Evolutionary conservation across 768 basidiomycete genomes (phyloP), one percentile per base, ranked within the genome.

Genomic region (Pleurotus citrinopileatus): DNA sequence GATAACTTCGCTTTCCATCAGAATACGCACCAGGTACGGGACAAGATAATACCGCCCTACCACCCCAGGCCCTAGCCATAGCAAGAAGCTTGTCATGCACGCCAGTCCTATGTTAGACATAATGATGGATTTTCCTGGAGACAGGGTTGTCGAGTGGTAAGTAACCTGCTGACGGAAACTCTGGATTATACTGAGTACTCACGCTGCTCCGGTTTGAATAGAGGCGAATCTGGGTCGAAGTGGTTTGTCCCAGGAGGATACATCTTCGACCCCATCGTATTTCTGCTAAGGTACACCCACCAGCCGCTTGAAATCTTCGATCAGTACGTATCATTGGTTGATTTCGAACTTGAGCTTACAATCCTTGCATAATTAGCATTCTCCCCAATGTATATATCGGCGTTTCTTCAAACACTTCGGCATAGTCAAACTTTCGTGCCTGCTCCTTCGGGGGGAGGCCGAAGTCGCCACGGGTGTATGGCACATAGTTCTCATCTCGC

Each of bases 401-500:
- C 1, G 79, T 79, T 61, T 81, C 79, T 54, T 79, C 79, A 52
- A 81, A 80, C 17, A 76, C 65, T 44, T 81, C 78, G 2, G 67
- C 63, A 59, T 80, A 81, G 60, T 79, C 76, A 10, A 68, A 59
- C 29, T 63, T 68, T 1, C 69, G 73, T 2, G 73, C 73, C 22
- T 60, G 62, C 44, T 64, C 65, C 57, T 72, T 67, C 3, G 68
- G 60, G 0, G 79, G 78, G 3, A 80, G 65, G 23, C 69, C 67
- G 55, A 66, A 76, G 54, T 73, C 69, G 52, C 67, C 68, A 34
- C 70, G 70, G 48, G 69, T 68, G 53, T 76, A 72, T 42, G 84
- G 86, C 4, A 88, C 80, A 55, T 83, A 87, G 59, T 89, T 89
- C 65, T 91, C 87, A 61, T 93, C 89, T 15, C 83, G 72, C 62